Evolutionary conservation across 345 rosid species (phyloP), one percentile per base, ranked within the genome.

Genomic region (Citrus glauca): DNA sequence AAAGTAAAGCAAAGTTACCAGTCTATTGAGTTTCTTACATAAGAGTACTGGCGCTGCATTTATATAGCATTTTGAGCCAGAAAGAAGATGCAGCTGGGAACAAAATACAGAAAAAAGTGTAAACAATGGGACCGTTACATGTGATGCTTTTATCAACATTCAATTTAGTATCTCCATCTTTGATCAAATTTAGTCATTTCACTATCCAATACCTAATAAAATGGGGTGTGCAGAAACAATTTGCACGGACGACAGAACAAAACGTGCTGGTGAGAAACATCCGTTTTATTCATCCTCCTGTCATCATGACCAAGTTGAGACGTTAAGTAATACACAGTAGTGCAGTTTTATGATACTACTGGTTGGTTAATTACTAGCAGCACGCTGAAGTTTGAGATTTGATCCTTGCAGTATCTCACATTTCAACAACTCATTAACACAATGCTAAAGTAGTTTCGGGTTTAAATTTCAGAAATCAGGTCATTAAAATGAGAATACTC

Each of bases 21-120:
- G 53, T 64, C 25, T 16, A 45, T 64, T 66, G 14, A 48, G 24
- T 56, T 61, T 75, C 24, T 63, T 74, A 42, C n/a, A 27, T 24
- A 30, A 48, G 64, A 66, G 57, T 40, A 63, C 48, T 37, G 69
- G 25, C 37, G 67, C 56, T 20, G 8, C 10, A 38, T 71, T 42
- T 42, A 13, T 64, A 53, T 71, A 10, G 68, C 56, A 63, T 71
- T 16, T 48, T 14, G 48, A 20, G 40, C 10, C 9, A 5, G 22
- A 27, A 62, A 55, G 4, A 48, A 68, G 32, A 73, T 50, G 69
- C 20, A 20, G 65, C 75, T 42, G 63, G 40, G 64, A 56, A 32
- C 57, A n/a, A 68, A 64, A 33, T 42, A 32, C 50, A 57, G 80
- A 59, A 72, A 77, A 81, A 55, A 1, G 48, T 71, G 73, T 25